Conservation (phyloP, 768 basidiomycete genomes). For the Mycena chlorophos region DNA sequence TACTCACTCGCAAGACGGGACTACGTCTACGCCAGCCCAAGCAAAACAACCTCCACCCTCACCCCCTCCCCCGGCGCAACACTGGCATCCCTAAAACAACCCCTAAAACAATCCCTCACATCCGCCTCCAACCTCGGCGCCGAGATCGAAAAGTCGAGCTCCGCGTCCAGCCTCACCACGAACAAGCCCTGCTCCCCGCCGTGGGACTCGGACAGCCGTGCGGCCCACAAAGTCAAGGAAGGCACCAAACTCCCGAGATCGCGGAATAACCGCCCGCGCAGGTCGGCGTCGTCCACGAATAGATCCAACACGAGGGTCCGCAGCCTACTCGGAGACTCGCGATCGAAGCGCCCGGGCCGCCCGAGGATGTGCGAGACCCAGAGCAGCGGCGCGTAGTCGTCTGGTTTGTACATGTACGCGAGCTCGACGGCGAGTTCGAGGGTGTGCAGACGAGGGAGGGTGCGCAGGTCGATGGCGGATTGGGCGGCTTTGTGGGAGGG, state of each 20-base stretch:
- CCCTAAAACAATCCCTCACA: too few relatives aligned
- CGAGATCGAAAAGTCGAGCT: background rate
- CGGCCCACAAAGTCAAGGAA: background rate
- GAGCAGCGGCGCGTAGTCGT: constrained; percentile 4
- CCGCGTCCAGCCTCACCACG: background rate
- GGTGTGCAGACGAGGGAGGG: constrained; percentile 4
- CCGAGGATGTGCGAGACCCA: constrained; percentile 7
- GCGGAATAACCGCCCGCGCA: background rate
- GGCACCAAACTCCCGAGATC: background rate
- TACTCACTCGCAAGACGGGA: too few relatives aligned
- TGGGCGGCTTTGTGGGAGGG: constrained; percentile 1
- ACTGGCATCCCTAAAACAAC: background rate
- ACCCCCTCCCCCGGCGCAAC: background rate
- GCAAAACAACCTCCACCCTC: background rate
- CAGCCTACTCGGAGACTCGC: background rate
- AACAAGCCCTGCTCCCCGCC: background rate
- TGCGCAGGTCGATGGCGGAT: background rate
- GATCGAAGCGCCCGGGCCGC: background rate
- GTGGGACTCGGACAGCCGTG: background rate
- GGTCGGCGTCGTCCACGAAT: constrained; percentile 8
- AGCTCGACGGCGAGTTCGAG: constrained; percentile 8
- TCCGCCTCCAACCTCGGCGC: background rate
- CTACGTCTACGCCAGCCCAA: too few relatives aligned
- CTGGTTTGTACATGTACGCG: background rate
- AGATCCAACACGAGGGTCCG: constrained; percentile 11